A percentile compares a stretch with the other conserved stretches of the same genome.
Evolutionary conservation across 768 basidiomycete genomes (phyloP).

Genomic region (Psilocybe subaeruginosa): DNA sequence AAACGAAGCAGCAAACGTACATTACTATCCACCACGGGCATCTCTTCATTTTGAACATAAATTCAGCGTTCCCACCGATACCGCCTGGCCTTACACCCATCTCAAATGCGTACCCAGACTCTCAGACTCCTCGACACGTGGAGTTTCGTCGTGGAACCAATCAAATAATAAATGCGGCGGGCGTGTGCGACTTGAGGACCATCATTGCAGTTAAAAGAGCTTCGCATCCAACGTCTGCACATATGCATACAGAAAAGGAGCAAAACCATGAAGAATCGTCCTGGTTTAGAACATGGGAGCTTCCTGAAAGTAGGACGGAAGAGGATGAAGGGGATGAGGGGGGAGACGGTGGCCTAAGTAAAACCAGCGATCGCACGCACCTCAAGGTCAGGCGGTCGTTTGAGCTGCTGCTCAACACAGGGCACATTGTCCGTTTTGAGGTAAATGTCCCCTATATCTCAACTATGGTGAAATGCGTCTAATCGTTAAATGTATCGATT

Average conservation of each 20-base stretch:
- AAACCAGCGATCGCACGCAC: conserved; percentile 42
- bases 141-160: conserved; percentile 66
- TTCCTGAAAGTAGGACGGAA: conserved; percentile 39
- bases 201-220: conserved; percentile 69
- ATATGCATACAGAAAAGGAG: conserved; percentile 37
- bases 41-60: conserved; percentile 60
- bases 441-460: conserved; percentile 41
- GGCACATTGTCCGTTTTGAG: conserved; percentile 77
- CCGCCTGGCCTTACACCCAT: conserved; percentile 58
- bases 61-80: conserved; percentile 65
- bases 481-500: neutral
- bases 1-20: conserved; percentile 64
- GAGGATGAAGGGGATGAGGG: conserved; percentile 70
- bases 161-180: conserved; percentile 68
- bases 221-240: conserved; percentile 46
- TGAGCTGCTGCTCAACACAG: conserved; percentile 72
- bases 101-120: conserved; percentile 29
- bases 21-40: conserved; percentile 73
- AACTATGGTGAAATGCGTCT: neutral
- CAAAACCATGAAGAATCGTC: conserved; percentile 31
- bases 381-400: conserved; percentile 72
- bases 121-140: conserved; percentile 42
- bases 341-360: conserved; percentile 56
- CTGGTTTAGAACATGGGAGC: conserved; percentile 35
- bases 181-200: conserved; percentile 73